A percentile compares a stretch with the other conserved stretches of the same genome.
Conservation (phyloP, 768 basidiomycete genomes). For the Dacryopinax primogenitus region DNA sequence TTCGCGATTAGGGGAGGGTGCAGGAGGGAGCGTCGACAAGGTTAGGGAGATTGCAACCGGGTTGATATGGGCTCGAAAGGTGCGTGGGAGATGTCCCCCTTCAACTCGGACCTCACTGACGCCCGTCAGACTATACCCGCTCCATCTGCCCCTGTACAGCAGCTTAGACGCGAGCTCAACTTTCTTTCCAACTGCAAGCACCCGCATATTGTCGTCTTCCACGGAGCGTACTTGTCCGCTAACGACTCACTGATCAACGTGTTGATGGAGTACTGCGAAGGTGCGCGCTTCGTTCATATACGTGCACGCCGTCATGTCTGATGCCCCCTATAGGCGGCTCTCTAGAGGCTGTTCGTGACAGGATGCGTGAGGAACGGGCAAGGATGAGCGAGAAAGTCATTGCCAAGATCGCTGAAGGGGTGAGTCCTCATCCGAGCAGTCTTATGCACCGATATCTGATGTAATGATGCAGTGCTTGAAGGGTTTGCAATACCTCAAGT, state of each 20-base stretch:
- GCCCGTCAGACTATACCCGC: constrained; percentile 58
- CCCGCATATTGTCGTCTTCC: constrained; percentile 78
- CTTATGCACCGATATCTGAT: constrained; percentile 6
- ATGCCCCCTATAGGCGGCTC: constrained; percentile 38
- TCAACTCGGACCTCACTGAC: not conserved
- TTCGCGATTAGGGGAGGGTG: constrained; percentile 77
- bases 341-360: constrained; percentile 76
- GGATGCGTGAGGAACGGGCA: constrained; percentile 63
- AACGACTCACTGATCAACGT: constrained; percentile 73
- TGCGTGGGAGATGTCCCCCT: constrained; percentile 18
- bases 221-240: constrained; percentile 81
- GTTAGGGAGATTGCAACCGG: constrained; percentile 72
- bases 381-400: constrained; percentile 79
- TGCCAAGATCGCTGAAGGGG: constrained; percentile 86
- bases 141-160: constrained; percentile 55
- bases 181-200: constrained; percentile 79
- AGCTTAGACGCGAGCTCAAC: constrained; percentile 80
- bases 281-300: constrained; percentile 22
- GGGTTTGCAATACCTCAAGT: constrained; percentile 88
- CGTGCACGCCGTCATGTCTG: not conserved
- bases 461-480: constrained; percentile 49
- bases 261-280: constrained; percentile 82
- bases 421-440: constrained; percentile 30
- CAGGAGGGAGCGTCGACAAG: constrained; percentile 91
- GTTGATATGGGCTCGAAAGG: constrained; percentile 79